A percentile compares a stretch with the other conserved stretches of the same genome.
These are phyloP conservation scores for Sphagnum magellanicum DNA, from an alignment of 228 moss, liverwort and hornwort species.

Conservation along the genomic window DNA sequence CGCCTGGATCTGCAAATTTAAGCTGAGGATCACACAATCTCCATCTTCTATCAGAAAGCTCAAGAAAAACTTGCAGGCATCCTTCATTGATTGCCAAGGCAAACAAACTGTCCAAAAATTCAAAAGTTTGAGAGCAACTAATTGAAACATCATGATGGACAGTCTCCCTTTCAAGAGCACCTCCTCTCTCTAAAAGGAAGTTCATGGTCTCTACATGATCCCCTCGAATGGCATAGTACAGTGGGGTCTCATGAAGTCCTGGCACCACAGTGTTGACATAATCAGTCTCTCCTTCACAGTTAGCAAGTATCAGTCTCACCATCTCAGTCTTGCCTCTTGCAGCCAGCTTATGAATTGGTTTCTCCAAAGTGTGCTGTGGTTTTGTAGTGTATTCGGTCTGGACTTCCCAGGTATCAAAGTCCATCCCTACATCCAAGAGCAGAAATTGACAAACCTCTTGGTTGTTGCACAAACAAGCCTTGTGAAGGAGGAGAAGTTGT, in stretches of 20 bases:
- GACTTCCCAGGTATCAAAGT: slow-evolving; percentile 2
- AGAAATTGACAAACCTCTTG: slow-evolving; percentile 2
- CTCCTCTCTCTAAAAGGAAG: slow-evolving; percentile 6
- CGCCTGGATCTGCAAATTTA: too few relatives aligned
- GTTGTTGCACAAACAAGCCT: slow-evolving; percentile 8
- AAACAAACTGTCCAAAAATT: background rate
- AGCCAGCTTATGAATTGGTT: slow-evolving; percentile 7
- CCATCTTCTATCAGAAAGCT: background rate
- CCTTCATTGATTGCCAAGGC: background rate
- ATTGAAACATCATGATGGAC: background rate
- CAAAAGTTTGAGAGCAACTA: background rate
- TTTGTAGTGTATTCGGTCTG: background rate
- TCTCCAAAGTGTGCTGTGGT: background rate
- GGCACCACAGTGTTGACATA: slow-evolving; percentile 4
- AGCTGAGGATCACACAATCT: background rate
- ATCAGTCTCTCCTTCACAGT: background rate
- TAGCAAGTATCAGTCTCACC: slow-evolving; percentile 3
- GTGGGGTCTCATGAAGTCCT: background rate
- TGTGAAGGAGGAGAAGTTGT: slow-evolving; percentile 4
- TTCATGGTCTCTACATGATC: slow-evolving; percentile 3
- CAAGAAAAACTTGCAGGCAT: background rate
- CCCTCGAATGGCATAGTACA: slow-evolving; percentile 1
- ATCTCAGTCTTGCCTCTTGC: slow-evolving; percentile 5
- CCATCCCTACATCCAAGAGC: slow-evolving; percentile 5
- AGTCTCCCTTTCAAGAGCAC: background rate